Conservation (phyloP, 192 early-diverging fungal genomes). For the Gamsiella multidivaricata region DNA sequence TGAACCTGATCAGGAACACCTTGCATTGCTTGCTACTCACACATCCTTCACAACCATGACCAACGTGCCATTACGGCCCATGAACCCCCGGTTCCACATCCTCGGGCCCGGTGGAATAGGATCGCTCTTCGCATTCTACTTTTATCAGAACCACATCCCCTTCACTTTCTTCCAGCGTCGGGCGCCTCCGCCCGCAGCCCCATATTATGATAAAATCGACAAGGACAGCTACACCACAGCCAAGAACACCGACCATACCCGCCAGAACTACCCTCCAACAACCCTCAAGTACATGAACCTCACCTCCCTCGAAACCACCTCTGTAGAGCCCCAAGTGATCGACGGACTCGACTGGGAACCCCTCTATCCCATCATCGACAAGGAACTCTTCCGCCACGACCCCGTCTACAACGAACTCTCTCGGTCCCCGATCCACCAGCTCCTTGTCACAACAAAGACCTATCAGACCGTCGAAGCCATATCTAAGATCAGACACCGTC, state of each 20-base stretch:
- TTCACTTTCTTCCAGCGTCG: constrained; percentile 70
- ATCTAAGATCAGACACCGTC: constrained; percentile 57
- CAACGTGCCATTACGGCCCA: background rate
- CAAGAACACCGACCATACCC: background rate
- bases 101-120: constrained; percentile 80
- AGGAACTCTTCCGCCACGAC: constrained; percentile 26
- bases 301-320: constrained; percentile 11
- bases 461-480: constrained; percentile 68
- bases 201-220: constrained; percentile 27
- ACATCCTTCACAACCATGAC: constrained; percentile 8
- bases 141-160: constrained; percentile 60
- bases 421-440: constrained; percentile 57
- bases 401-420: constrained; percentile 43
- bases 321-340: constrained; percentile 40
- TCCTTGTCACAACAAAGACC: constrained; percentile 75
- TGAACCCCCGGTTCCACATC: constrained; percentile 60
- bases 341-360: constrained; percentile 55
- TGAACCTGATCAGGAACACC: too few relatives aligned
- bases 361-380: constrained; percentile 16
- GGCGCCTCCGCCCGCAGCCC: constrained; percentile 52
- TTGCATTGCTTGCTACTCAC: too few relatives aligned
- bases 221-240: constrained; percentile 10
- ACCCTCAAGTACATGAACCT: constrained; percentile 47
- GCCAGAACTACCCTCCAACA: constrained; percentile 20
- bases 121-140: constrained; percentile 68